Base-by-base conservation (phyloP, 345 rosid genomes). In the Draba incana region DNA sequence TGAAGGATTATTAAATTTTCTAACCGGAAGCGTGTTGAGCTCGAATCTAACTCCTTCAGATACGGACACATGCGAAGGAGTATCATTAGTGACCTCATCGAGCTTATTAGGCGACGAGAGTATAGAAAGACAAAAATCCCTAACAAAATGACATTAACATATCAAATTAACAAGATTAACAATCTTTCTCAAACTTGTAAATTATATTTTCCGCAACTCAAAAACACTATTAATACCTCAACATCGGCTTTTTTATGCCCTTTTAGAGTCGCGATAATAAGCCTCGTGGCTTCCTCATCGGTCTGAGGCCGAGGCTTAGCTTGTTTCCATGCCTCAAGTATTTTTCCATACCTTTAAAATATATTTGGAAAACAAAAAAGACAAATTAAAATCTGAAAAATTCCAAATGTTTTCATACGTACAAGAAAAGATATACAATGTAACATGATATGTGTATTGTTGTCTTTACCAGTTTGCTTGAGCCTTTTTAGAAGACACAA, bases 111-210 rank as follows among this genome's bases (percentile, higher is more conserved):
- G 81, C 28, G 75, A 84, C 68, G 97, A 85, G 16, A 92, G 88
- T 31, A 79, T 92, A 92, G 83, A 83, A 90, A 50, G 81, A 76
- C 83, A 90, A 82, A n/a, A 92, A 74, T 31, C 96, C 97, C 96
- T 86, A 50, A 62, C 2, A 35, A 33, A 33, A 51, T 43, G 33
- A 12, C 55, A 64, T 45, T 14, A 50, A 57, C 30, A 70, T 57
- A 41, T 13, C 9, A 68, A 49, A 20, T 20, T 20, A 20, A 25
- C 5, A 43, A 64, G 3, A 23, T 60, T 15, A 67, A 38, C 15
- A 47, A 38, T 42, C 20, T 31, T 16, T 13, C 16, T 43, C 25
- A 57, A 31, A 61, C n/a, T 49, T 10, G 31, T 20, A 28, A 10
- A 7, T 15, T 61, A 41, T n/a, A 6, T 6, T 6, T 39, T 54